Evolutionary conservation across 1,284 basidiomycete species (phyloP).

Genomic region (Cryptococcus neoformans): DNA sequence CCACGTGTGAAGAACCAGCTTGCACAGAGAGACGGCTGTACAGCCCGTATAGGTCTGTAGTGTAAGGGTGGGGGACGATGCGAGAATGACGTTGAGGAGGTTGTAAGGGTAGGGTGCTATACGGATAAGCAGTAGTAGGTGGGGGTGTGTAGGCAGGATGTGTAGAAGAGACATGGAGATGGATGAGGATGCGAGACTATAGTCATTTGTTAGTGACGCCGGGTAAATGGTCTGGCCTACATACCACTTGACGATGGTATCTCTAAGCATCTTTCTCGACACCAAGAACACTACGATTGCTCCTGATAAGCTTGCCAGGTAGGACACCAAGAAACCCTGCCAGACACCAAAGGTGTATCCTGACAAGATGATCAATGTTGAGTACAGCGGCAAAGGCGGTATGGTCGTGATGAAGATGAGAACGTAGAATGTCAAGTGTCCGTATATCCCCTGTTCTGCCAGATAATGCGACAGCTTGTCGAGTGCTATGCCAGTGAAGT

Average conservation of each 20-base stretch:
- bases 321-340: constrained; percentile 53
- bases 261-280: constrained; percentile 38
- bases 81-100: constrained; percentile 55
- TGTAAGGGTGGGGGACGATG: constrained; percentile 51
- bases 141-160: constrained; percentile 44
- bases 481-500: constrained; percentile 20
- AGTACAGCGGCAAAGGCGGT: constrained; percentile 54
- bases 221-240: constrained; percentile 4
- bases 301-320: constrained; percentile 51
- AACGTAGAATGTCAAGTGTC: constrained; percentile 45
- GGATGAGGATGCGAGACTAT: constrained; percentile 36
- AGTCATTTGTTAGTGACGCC: not conserved
- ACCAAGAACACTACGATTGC: constrained; percentile 53
- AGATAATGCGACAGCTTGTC: constrained; percentile 41
- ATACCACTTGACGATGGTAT: constrained; percentile 39
- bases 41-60: constrained; percentile 52
- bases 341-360: constrained; percentile 54
- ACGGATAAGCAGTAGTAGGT: constrained; percentile 54
- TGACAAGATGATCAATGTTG: constrained; percentile 53
- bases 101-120: constrained; percentile 56
- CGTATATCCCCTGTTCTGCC: constrained; percentile 37
- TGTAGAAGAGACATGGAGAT: constrained; percentile 40
- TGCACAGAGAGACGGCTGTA: constrained; percentile 53
- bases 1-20: constrained; percentile 49
- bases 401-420: constrained; percentile 48